Evolutionary conservation across 2,329 filamentous ascomycete species (phyloP), one percentile per base, ranked within the genome.

Genomic region (Trichoderma semiorbis): DNA sequence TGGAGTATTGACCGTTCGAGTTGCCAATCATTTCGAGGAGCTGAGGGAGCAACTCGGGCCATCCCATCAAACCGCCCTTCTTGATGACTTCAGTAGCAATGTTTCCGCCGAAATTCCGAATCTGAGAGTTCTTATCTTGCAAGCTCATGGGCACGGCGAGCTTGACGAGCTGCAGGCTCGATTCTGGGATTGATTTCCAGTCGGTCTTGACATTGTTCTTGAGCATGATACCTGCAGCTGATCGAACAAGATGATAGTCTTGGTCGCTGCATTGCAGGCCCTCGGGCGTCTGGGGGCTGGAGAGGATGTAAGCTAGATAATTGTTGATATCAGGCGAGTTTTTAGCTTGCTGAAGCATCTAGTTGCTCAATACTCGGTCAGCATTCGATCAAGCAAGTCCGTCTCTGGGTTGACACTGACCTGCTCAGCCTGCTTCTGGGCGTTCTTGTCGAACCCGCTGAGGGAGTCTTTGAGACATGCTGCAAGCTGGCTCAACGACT

Each of bases 321-420:
- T 98, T 98, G 85, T 97, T 95, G 85, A 98, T 93, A 81, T 98
- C 95, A 63, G 95, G 95, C 12, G 93, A 96, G 67, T 87, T 84
- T 80, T 93, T 97, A 73, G 95, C 96, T 84, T 97, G 93, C 75
- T 90, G 87, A 77, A 99, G 93, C 93, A 98, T 97, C 96, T 98
- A 77, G 28, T 39, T 67, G 73, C 63, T 71, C 63, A 67, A 68
- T 39, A 21, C 28, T 26, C 28, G 55, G 32, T 75, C 64, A 75
- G 72, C 21, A 66, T 61, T 30, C 16, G n/a, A 30, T 26, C 21
- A 12, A 34, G 39, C 18, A 60, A 4, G 8, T 4, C 26, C 55
- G 24, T 21, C 30, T 28, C 21, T 24, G 6, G 32, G n/a, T n/a
- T 18, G 39, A 43, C 63, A 74, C 92, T 85, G 80, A 97, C 94